Evolutionary conservation across 176 grass and related monocot species (phyloP), one percentile per base, ranked within the genome.

Genomic region (Oryza australiensis): DNA sequence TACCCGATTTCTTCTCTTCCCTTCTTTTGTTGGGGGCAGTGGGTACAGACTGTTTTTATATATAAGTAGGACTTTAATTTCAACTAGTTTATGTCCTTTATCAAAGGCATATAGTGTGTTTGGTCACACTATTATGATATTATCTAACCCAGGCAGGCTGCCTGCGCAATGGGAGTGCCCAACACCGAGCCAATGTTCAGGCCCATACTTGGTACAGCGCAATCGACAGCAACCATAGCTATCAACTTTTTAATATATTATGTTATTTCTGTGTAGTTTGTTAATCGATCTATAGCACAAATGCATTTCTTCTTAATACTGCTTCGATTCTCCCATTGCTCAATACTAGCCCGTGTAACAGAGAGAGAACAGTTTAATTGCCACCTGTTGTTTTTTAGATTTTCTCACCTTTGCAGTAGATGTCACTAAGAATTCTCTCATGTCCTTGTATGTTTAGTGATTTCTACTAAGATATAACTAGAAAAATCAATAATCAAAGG

Each of bases 271-370:
- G 23, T 5, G n/a, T 71, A 11, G 43, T 34, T 45, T 38, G 40
- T 73, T 80, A 24, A 46, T 5, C 22, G 34, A 35, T 76, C 6
- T 59, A 16, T 68, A 66, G 14, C 42, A 70, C 15, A 66, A 38
- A 32, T 57, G 7, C 7, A 7, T 75, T 8, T 62, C 38, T 40
- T 70, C 26, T 35, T 72, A 42, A 10, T 15, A 38, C 38, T 83
- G 46, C 22, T 66, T 23, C 16, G 45, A 81, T 62, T 81, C 14
- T 82, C 62, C 66, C 7, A 30, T 45, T 67, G 9, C 34, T 75
- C 33, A 42, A 14, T 11, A 24, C 10, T 10, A 22, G 33, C 68
- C 67, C 67, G 29, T 71, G 23, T 62, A 71, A 33, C 16, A 27
- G 22, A 60, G 55, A 60, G 55, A 60, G 8, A 20, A 24, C 55